Evolutionary conservation across 768 basidiomycete genomes (phyloP).

Genomic region (Boletellus ananas): DNA sequence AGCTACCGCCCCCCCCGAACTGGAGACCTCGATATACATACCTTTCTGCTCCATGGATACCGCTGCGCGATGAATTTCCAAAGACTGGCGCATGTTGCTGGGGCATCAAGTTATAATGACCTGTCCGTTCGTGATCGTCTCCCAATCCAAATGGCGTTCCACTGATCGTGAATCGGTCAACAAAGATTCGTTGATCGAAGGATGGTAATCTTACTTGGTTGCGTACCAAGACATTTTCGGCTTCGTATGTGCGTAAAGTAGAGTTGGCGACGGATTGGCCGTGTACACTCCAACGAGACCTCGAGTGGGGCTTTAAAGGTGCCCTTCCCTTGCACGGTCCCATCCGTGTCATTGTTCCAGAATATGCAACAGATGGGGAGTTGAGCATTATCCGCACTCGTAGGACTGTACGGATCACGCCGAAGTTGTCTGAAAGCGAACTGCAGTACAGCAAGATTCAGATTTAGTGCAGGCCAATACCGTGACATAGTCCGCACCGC

Average conservation of each 20-base stretch:
- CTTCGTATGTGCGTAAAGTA: not conserved
- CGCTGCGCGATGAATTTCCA: not conserved
- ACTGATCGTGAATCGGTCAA: slow-evolving; percentile 1
- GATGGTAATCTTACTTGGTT: slow-evolving; percentile 8
- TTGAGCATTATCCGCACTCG: slow-evolving; percentile 1
- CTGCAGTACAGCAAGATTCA: slow-evolving; percentile 18
- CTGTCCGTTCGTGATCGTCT: not conserved
- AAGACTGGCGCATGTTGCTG: slow-evolving; percentile 1
- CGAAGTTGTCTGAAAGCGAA: not conserved
- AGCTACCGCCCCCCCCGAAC: not conserved
- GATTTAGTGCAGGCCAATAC: not conserved
- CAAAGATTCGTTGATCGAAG: not conserved
- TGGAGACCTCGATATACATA: slow-evolving; percentile 4
- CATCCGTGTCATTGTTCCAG: slow-evolving; percentile 4
- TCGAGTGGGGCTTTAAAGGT: slow-evolving; percentile 7
- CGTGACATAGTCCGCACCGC: slow-evolving; percentile 1
- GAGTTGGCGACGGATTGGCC: not conserved
- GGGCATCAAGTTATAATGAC: not conserved
- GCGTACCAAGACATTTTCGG: slow-evolving; percentile 5
- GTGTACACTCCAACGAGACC: not conserved
- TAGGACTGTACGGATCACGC: slow-evolving; percentile 6
- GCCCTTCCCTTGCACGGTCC: not conserved
- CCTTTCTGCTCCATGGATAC: slow-evolving; percentile 8
- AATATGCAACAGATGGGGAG: slow-evolving; percentile 7
- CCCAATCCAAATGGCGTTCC: not conserved